Percentiles rank a stretch among this genome's conserved stretches.
Conservation (phyloP, 1,284 basidiomycete species). For the Phenoliferia sp. region DNA sequence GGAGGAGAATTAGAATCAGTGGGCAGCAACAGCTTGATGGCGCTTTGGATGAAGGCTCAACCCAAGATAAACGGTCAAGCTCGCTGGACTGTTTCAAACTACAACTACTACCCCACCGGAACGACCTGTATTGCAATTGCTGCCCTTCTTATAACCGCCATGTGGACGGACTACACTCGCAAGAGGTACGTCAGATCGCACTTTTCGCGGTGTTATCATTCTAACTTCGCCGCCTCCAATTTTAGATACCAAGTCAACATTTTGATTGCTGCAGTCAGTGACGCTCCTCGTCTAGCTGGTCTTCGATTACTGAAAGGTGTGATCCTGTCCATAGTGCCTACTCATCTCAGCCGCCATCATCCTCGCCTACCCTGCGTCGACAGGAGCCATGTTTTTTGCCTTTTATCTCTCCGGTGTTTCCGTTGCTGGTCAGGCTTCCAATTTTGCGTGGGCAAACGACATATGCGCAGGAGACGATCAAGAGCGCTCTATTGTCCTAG, state of each 20-base stretch:
- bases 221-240: not conserved
- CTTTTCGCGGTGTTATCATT: not conserved
- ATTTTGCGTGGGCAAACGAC: slow-evolving; percentile 42
- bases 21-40: slow-evolving; percentile 68
- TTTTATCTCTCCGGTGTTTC: slow-evolving; percentile 37
- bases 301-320: slow-evolving; percentile 38
- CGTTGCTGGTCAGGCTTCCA: slow-evolving; percentile 38
- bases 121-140: slow-evolving; percentile 60
- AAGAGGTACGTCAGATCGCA: slow-evolving; percentile 40
- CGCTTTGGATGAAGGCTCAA: slow-evolving; percentile 63
- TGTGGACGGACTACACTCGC: slow-evolving; percentile 57
- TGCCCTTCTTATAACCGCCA: slow-evolving; percentile 56
- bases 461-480: slow-evolving; percentile 35
- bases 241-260: slow-evolving; percentile 57
- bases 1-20: slow-evolving; percentile 65
- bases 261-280: slow-evolving; percentile 56
- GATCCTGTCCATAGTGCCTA: not conserved
- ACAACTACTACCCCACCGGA: slow-evolving; percentile 47
- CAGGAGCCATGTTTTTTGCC: slow-evolving; percentile 14
- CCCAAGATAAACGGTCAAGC: slow-evolving; percentile 37
- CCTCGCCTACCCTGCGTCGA: slow-evolving; percentile 17
- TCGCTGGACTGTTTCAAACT: slow-evolving; percentile 6
- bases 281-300: slow-evolving; percentile 57
- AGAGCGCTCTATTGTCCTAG: slow-evolving; percentile 34
- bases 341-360: slow-evolving; percentile 41